Evolutionary conservation across 2,329 filamentous ascomycete genomes (phyloP).

Genomic region (Microsporum canis): DNA sequence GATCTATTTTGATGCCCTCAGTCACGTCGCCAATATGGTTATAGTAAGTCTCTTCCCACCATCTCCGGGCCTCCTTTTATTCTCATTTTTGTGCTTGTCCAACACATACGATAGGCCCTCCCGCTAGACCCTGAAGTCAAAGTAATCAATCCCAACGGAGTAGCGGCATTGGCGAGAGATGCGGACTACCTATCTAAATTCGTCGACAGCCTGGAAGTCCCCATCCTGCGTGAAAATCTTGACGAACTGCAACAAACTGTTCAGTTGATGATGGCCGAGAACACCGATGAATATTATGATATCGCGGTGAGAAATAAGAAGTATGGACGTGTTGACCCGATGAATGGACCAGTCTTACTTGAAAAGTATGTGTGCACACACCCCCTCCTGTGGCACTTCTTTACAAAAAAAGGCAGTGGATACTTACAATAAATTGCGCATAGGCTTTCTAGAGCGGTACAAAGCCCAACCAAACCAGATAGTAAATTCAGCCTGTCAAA

Average conservation of each 20-base stretch:
- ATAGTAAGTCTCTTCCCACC: slow-evolving; percentile 44
- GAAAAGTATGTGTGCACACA: slow-evolving; percentile 59
- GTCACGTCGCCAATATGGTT: slow-evolving; percentile 78
- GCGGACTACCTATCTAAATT: slow-evolving; percentile 75
- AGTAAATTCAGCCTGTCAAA: slow-evolving; percentile 59
- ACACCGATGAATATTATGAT: slow-evolving; percentile 95
- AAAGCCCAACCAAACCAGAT: slow-evolving; percentile 46
- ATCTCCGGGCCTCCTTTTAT: background rate
- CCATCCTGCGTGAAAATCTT: slow-evolving; percentile 77
- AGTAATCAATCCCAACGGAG: slow-evolving; percentile 77
- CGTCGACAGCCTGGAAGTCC: slow-evolving; percentile 73
- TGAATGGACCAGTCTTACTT: slow-evolving; percentile 78
- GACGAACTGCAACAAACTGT: slow-evolving; percentile 92
- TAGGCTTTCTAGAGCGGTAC: slow-evolving; percentile 55
- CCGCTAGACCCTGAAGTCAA: slow-evolving; percentile 69
- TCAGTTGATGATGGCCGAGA: slow-evolving; percentile 71
- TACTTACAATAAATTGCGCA: background rate
- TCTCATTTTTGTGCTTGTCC: slow-evolving; percentile 3
- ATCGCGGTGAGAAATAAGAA: slow-evolving; percentile 81
- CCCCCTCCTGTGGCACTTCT: slow-evolving; percentile 2
- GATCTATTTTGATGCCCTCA: slow-evolving; percentile 93
- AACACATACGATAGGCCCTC: slow-evolving; percentile 44
- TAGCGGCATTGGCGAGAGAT: slow-evolving; percentile 68
- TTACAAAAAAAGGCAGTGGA: slow-evolving; percentile 10
- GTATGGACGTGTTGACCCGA: slow-evolving; percentile 81